A percentile compares a stretch with the other conserved stretches of the same genome.
Evolutionary conservation across 2,329 filamentous ascomycete genomes (phyloP).

Genomic region (Nothophaeocryptopus gaeumannii): DNA sequence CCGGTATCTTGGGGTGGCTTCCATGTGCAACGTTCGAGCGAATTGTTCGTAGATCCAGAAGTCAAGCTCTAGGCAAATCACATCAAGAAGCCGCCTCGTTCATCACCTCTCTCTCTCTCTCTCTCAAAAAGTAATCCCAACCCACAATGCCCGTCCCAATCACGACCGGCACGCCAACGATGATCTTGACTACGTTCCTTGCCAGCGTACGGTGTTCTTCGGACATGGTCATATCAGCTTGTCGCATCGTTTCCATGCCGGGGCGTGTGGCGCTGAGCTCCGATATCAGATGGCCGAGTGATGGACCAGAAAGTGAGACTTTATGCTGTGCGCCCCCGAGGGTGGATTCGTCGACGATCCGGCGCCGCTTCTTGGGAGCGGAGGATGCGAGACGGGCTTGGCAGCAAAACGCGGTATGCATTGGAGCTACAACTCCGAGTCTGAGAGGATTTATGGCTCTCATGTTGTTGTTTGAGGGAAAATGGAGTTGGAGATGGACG

Average conservation of each 20-base stretch:
- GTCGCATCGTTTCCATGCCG: constrained; percentile 28
- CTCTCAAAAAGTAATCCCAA: not conserved
- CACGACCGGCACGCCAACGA: constrained; percentile 9
- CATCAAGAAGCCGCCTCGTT: too few species aligned
- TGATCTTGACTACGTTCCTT: constrained; percentile 8
- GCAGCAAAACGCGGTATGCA: not conserved
- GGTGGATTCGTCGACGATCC: constrained; percentile 19
- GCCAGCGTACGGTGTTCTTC: constrained; percentile 23
- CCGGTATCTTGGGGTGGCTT: too few species aligned
- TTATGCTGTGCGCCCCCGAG: constrained; percentile 26
- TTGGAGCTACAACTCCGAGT: not conserved
- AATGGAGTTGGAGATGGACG: not conserved
- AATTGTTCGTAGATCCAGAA: too few species aligned
- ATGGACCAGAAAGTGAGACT: constrained; percentile 29
- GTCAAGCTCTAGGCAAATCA: too few species aligned
- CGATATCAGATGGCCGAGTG: constrained; percentile 30
- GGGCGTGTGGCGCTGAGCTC: constrained; percentile 31
- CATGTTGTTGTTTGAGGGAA: not conserved
- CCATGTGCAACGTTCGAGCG: too few species aligned
- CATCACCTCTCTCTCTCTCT: not conserved
- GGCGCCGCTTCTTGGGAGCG: constrained; percentile 1
- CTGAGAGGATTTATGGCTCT: not conserved
- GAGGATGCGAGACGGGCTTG: constrained; percentile 4
- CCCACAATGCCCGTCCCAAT: constrained; percentile 9
- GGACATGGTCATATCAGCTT: constrained; percentile 27